A percentile compares a stretch with the other conserved stretches of the same genome.
phyloP scores from a whole-genome alignment of 1,284 basidiomycete genomes.

The Cutaneotrichosporon cavernicola region DNA sequence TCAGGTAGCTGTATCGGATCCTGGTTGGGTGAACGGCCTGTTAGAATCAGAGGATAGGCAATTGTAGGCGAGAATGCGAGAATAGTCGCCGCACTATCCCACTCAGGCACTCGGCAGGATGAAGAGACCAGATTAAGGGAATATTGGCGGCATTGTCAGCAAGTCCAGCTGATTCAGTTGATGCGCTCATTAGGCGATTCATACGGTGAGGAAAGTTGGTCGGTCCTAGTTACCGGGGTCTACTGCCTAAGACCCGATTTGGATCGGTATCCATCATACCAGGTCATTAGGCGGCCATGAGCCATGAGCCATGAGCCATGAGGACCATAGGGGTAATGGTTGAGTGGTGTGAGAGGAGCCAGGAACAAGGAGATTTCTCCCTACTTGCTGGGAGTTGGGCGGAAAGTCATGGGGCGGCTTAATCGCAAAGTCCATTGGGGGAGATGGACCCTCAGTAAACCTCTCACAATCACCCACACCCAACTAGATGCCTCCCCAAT shows the following conservation, averaged over 20 bases:
- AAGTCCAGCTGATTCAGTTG: not conserved
- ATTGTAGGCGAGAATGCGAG: not conserved
- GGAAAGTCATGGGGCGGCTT: slow-evolving; percentile 7
- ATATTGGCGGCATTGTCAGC: not conserved
- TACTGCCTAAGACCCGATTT: too few relatives aligned
- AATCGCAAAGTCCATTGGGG: slow-evolving; percentile 7
- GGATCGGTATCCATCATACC: too few relatives aligned
- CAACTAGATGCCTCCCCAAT: not conserved
- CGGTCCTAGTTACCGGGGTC: too few relatives aligned
- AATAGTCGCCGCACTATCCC: not conserved
- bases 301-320: too few relatives aligned
- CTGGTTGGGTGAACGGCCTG: not conserved
- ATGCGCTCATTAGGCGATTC: too few relatives aligned
- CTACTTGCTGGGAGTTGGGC: not conserved
- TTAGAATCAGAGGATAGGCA: not conserved
- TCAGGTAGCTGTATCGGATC: not conserved
- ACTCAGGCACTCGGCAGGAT: slow-evolving; percentile 2
- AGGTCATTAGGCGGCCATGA: too few relatives aligned
- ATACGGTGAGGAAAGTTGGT: too few relatives aligned
- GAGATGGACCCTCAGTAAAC: not conserved
- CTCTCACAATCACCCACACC: not conserved
- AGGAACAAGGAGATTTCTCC: not conserved
- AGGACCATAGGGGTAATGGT: not conserved
- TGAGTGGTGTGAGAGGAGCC: not conserved
- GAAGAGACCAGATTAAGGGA: not conserved